Percentiles rank a stretch among this genome's conserved stretches.
Conservation (phyloP, 768 basidiomycete species). For the Boletus pseudopeckii region DNA sequence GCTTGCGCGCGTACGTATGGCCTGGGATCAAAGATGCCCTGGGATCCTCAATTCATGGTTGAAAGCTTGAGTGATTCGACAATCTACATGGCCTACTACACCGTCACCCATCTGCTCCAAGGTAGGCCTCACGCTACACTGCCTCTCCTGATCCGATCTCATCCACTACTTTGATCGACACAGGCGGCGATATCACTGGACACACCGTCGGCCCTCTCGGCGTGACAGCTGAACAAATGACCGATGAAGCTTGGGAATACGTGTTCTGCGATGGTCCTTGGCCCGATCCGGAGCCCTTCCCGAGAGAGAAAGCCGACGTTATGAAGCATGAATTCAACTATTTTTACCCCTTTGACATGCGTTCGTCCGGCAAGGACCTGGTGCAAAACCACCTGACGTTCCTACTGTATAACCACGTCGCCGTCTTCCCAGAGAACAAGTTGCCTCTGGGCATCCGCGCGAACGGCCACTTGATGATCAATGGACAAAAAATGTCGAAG, state of each 20-base stretch:
- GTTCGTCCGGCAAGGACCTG: conserved; percentile 96
- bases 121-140: conserved; percentile 43
- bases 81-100: conserved; percentile 98
- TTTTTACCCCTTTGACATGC: conserved; percentile 98
- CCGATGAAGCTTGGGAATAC: conserved; percentile 97
- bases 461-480: conserved; percentile 95
- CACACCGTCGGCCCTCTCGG: conserved; percentile 76
- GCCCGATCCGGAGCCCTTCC: conserved; percentile 63
- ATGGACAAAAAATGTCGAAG: conserved; percentile 99
- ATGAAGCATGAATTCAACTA: conserved; percentile 92
- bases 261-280: conserved; percentile 76
- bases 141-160: conserved; percentile 4
- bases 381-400: conserved; percentile 96
- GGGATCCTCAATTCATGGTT: conserved; percentile 95
- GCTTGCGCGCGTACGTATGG: conserved; percentile 98
- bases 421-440: conserved; percentile 81
- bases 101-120: conserved; percentile 87
- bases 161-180: not conserved
- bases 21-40: conserved; percentile 90
- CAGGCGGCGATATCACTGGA: conserved; percentile 76
- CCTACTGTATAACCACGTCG: conserved; percentile 91
- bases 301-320: conserved; percentile 73
- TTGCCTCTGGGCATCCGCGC: conserved; percentile 92
- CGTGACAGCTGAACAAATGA: conserved; percentile 89
- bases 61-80: conserved; percentile 97